Conservation (phyloP, 495 filamentous ascomycete species). For the Immersiella caudata region DNA sequence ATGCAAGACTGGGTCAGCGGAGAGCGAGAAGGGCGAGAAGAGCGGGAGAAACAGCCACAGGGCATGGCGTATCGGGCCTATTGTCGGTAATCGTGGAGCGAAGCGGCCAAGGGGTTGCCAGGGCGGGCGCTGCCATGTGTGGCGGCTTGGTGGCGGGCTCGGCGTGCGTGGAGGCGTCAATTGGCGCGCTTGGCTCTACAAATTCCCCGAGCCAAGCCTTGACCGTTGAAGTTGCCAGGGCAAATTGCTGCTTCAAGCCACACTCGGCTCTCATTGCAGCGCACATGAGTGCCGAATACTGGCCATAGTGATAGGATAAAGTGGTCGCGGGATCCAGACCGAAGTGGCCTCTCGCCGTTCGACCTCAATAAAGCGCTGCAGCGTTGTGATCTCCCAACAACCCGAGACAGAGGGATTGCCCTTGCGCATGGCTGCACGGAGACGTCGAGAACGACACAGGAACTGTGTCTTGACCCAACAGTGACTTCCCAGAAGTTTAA, state of each 20-base stretch:
- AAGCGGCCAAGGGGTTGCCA: conserved; percentile 10
- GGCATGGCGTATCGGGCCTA: conserved; percentile 29
- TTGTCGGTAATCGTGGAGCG: conserved; percentile 28
- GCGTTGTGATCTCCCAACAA: not conserved
- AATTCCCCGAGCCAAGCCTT: conserved; percentile 20
- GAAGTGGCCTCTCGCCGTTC: not conserved
- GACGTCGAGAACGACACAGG: not conserved
- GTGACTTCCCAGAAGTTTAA: not conserved
- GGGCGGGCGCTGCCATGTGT: conserved; percentile 16
- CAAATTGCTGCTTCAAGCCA: conserved; percentile 21
- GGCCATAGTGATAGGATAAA: conserved; percentile 19
- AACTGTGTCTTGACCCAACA: not conserved
- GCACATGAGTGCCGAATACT: conserved; percentile 8
- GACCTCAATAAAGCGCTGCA: not conserved
- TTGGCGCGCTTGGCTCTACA: conserved; percentile 24
- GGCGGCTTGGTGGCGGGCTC: conserved; percentile 26
- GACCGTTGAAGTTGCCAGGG: not conserved
- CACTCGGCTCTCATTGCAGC: conserved; percentile 6
- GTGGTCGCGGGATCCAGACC: conserved; percentile 1
- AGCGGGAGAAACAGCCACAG: conserved; percentile 16
- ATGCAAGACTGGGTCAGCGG: conserved; percentile 2
- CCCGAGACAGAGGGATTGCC: not conserved
- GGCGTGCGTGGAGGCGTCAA: conserved; percentile 13
- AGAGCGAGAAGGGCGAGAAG: conserved; percentile 9
- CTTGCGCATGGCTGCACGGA: not conserved